Percentiles rank a stretch among this genome's conserved stretches.
Evolutionary conservation across 129 eudicot genomes (phyloP).

Genomic region (Saussurea involucrata): DNA sequence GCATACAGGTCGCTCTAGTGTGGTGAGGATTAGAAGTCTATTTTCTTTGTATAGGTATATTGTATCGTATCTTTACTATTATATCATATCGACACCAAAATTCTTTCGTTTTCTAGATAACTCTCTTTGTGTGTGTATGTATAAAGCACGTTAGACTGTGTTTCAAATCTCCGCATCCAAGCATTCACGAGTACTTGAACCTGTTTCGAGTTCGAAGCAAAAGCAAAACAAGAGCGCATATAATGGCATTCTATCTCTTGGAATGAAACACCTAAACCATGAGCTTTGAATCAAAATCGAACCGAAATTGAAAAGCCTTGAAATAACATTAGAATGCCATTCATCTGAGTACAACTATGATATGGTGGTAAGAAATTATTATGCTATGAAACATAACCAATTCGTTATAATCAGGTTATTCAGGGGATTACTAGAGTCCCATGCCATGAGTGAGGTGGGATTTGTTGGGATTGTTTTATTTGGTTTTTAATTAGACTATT

Average conservation of each 20-base stretch:
- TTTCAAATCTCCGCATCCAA: no score
- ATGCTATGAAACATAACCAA: no score
- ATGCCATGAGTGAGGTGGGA: no score
- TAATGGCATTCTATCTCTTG: not conserved
- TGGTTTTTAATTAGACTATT: no score
- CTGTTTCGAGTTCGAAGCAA: no score
- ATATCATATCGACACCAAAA: not conserved
- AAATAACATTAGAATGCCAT: not conserved
- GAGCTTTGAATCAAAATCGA: not conserved
- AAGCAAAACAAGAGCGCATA: not conserved
- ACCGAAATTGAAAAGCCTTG: not conserved
- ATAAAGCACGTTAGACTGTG: no score
- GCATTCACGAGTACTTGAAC: no score
- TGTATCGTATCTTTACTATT: slow-evolving; percentile 15
- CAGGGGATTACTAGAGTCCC: no score
- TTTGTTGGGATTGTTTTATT: no score
- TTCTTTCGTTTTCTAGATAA: not conserved
- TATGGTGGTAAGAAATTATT: no score
- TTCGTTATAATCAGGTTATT: no score
- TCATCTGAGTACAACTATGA: no score
- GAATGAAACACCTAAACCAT: not conserved
- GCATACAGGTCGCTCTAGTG: not conserved
- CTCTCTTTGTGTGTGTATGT: not conserved
- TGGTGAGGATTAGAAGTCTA: not conserved
- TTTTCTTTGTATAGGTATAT: slow-evolving; percentile 25